Base-by-base conservation (phyloP, 2,329 filamentous ascomycete genomes). In the Colletotrichum liriopes region DNA sequence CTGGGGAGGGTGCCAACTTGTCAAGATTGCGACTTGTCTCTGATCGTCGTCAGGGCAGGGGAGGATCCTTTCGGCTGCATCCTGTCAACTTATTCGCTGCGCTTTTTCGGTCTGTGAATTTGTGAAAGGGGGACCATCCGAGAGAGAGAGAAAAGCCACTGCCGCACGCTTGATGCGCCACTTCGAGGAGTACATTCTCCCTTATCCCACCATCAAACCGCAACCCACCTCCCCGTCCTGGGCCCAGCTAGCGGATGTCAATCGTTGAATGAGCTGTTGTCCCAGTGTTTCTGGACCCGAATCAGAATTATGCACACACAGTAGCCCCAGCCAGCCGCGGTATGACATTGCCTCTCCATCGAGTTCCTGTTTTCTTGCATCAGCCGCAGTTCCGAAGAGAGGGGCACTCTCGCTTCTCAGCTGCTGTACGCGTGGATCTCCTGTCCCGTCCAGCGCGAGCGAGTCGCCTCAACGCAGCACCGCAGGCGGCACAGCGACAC, bases 21-120 rank as follows among this genome's bases (percentile, higher is more conserved):
- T 64, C 69, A 68, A 72, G 65, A 72, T 72, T 72, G 59, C 26
- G 69, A 72, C 65, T 60, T 65, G 69, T 69, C 65, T 65, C 65
- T 69, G 69, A 72, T 72, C 69, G 69, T 63, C 69, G 69, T 63
- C 69, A 60, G 59, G 54, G 32, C 69, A 69, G 47, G 65, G 65
- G 56, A 9, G 29, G n/a, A 20, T 12, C 23, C 45, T 12, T 51
- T 65, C 56, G 14, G 11, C 16, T 37, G 43, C 20, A 9, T 39
- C 23, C 14, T 51, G 20, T 41, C n/a, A 6, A n/a, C 39, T 32
- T 32, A 7, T 59, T 58, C 23, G 55, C 37, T 7, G 35, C 26
- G 6, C 20, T 37, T 32, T 65, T 32, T 58, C n/a, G 32, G 58
- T 12, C 41, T 16, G 26, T 6, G 20, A 14, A 37, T 47, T 20